Evolutionary conservation across 306 rosid species (phyloP).

Genomic region (Elaeagnus macrophylla): DNA sequence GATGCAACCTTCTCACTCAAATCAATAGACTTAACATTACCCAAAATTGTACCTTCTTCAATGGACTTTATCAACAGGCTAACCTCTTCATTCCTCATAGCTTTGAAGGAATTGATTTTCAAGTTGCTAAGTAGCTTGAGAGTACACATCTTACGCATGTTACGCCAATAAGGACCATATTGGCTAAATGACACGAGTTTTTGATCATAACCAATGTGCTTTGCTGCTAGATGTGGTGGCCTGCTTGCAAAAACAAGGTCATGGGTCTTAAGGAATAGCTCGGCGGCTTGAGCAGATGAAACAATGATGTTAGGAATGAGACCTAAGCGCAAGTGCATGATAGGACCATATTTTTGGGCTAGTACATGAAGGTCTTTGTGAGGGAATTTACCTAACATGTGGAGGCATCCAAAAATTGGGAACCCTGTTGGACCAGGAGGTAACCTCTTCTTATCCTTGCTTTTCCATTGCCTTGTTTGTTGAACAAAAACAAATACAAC

Average conservation of each 20-base stretch:
- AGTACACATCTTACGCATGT: conserved; percentile 57
- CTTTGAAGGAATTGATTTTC: conserved; percentile 37
- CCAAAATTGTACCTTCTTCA: conserved; percentile 20
- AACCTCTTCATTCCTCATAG: conserved; percentile 50
- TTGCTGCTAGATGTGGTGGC: conserved; percentile 34
- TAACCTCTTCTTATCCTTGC: conserved; percentile 20
- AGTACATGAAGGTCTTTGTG: conserved; percentile 40
- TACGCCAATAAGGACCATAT: conserved; percentile 68
- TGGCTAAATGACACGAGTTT: conserved; percentile 24
- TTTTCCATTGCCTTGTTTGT: conserved; percentile 17
- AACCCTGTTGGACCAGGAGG: conserved; percentile 75
- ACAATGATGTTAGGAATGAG: conserved; percentile 42
- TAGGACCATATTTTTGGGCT: conserved; percentile 46
- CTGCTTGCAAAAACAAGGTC: conserved; percentile 53
- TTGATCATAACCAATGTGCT: conserved; percentile 36
- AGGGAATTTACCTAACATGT: conserved; percentile 37
- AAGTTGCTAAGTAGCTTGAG: conserved; percentile 42
- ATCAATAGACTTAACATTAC: conserved; percentile 25
- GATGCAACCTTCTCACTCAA: conserved; percentile 25
- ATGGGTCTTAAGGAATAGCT: conserved; percentile 50
- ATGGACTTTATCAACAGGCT: conserved; percentile 24
- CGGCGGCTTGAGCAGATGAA: conserved; percentile 64
- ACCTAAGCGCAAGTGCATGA: conserved; percentile 52
- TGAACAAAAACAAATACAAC: conserved; percentile 26
- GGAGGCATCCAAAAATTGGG: conserved; percentile 54